Base-by-base conservation (phyloP, 129 eudicot genomes). In the Deinandra increscens region DNA sequence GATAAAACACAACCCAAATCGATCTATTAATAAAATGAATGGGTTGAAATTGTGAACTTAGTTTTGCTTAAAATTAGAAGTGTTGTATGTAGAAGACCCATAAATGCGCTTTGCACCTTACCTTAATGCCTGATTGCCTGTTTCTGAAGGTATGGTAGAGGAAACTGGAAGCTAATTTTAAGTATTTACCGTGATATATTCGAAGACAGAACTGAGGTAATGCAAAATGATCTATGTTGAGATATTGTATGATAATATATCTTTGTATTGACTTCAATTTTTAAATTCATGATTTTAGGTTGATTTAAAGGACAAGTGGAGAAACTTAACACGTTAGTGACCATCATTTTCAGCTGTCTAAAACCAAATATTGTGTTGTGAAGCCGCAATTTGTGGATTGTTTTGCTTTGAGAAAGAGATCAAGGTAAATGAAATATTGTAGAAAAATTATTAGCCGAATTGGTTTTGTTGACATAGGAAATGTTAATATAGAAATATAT, bases 291-390 rank as follows among this genome's bases (percentile, higher is more conserved):
- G 41, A 33, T 60, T 78, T 73, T 79, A 88, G 91, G 84, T 81
- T 68, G 95, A 88, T 71, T 77, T 85, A 83, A 88, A 88, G 81
- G 95, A 85, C 72, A 88, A 88, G 72, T 88, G 95, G 95, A 79
- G 95, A 70, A 88, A 88, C 71, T 14, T 88, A 78, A 66, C 70
- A 38, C 83, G 83, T 11, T 71, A 53, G 13, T 43, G 66, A 67
- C 64, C n/a, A 42, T 34, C 4, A 36, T 7, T 61, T 43, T 45
- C 46, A 31, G 49, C 6, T 20, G 42, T 43, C 36, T 15, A 45
- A 46, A 8, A 34, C 15, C 60, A 29, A 50, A 74, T 63, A 42
- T 51, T 8, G 9, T 51, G 20, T 11, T 64, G 78, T 49, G 70
- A 71, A 29, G 42, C 66, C 54, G 18, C 5, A 8, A 13, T 1